phyloP scores from a whole-genome alignment of 176 grass and related monocot genomes.

The Lolium rigidum region DNA sequence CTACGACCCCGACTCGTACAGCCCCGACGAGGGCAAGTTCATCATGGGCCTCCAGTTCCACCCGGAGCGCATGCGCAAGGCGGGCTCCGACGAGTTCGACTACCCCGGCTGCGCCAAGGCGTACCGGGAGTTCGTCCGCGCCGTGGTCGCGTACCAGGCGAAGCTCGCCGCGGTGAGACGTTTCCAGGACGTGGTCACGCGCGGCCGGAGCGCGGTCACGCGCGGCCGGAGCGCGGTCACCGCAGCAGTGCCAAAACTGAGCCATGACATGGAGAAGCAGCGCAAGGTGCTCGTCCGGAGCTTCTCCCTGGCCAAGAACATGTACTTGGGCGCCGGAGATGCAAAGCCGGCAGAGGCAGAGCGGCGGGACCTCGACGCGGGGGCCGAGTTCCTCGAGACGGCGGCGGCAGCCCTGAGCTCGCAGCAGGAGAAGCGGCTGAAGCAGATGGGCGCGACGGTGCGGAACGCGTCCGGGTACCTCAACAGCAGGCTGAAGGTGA shows the following conservation, averaged over 20 bases:
- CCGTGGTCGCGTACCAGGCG: conserved; percentile 69
- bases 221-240: no score
- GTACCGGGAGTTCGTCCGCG: conserved; percentile 90
- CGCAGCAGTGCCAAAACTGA: conserved; percentile 18
- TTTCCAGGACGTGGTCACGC: not conserved
- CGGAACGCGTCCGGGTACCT: conserved; percentile 82
- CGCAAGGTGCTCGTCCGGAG: conserved; percentile 65
- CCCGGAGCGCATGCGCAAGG: conserved; percentile 82
- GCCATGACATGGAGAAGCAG: conserved; percentile 64
- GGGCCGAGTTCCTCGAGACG: conserved; percentile 65
- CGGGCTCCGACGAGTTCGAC: conserved; percentile 77
- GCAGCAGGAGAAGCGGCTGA: conserved; percentile 90
- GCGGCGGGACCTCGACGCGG: conserved; percentile 59
- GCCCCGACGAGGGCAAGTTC: conserved; percentile 82
- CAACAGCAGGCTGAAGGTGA: conserved; percentile 58
- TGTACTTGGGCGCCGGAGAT: conserved; percentile 42
- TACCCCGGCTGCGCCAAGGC: conserved; percentile 74
- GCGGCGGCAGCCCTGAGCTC: conserved; percentile 52
- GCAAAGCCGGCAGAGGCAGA: not conserved
- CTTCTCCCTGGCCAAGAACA: conserved; percentile 83
- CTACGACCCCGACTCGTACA: conserved; percentile 81
- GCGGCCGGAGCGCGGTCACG: not conserved
- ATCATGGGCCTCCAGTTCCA: conserved; percentile 93
- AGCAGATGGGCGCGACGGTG: conserved; percentile 96
- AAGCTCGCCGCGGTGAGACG: conserved; percentile 41